phyloP scores from a whole-genome alignment of 176 grass and related monocot species.

The sorghum (Sorghum bicolor) region DNA sequence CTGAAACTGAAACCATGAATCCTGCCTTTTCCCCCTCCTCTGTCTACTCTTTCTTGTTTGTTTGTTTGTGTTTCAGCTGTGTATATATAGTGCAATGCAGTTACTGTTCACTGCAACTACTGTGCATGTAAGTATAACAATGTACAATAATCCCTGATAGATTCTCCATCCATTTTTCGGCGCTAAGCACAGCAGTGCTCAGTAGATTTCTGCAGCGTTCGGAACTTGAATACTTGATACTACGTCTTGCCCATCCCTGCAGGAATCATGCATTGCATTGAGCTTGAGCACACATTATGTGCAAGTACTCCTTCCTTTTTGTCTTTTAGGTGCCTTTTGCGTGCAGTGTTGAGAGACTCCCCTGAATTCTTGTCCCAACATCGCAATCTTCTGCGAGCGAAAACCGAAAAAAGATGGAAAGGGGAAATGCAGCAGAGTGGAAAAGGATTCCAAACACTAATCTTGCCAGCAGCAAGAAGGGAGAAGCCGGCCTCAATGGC shows the following conservation, averaged over 20 bases:
- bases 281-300: constrained; percentile 38
- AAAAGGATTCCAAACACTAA: background rate
- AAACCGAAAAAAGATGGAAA: background rate
- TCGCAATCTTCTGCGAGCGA: background rate
- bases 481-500: background rate
- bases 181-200: background rate
- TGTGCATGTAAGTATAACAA: background rate
- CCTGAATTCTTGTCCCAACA: constrained; percentile 7
- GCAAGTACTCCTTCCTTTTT: constrained; percentile 40
- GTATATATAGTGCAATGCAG: background rate
- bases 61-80: background rate
- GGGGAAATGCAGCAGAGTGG: background rate
- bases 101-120: background rate
- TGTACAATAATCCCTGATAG: background rate
- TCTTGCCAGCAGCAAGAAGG: background rate
- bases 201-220: background rate
- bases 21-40: background rate
- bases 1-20: constrained; percentile 12
- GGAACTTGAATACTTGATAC: no score
- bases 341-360: constrained; percentile 33
- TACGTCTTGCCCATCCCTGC: no score
- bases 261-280: constrained; percentile 40
- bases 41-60: background rate
- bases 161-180: background rate
- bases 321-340: constrained; percentile 48